Base-by-base conservation (phyloP, 371 early-diverging fungal species). In the Mortierella sp. region DNA sequence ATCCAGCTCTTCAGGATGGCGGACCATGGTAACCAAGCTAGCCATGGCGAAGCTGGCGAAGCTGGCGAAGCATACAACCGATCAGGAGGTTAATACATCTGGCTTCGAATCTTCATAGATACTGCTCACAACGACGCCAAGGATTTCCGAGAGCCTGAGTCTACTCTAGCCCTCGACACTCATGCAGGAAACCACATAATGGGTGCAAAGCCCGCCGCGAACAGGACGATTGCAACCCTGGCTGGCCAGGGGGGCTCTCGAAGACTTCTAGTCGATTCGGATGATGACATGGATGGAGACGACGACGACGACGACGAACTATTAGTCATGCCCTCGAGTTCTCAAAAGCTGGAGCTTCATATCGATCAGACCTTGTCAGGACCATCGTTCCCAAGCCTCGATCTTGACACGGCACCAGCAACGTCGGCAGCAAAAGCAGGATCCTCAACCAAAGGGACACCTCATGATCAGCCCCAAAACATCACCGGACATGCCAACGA, bases 221-320 rank as follows among this genome's bases (percentile, higher is more conserved):
- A 12, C 25, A 52, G 7, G 27, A 37, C 13, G 17, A 48, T 6
- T 25, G 24, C 51, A 43, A 16, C 60, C n/a, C 53, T 46, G 24
- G 16, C 25, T 17, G 27, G 13, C 43, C 46, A 14, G 31, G 44
- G 39, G 31, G 12, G 10, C 29, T 47, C 52, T 1, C 29, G 62
- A 34, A 55, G 57, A 14, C 49, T 67, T 22, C 57, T 73, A 21
- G 46, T 67, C 25, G 74, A 73, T 29, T 73, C 74, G 21, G 76
- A 74, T 22, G 76, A 74, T n/a, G 69, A 69, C 28, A 68, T 68
- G 58, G 68, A 63, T 5, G 62, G 64, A 54, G 66, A 78, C 54
- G 62, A 57, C 17, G 60, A 60, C 28, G 60, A 63, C 21, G 70
- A 77, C 13, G 78, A 66, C 21, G 63, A 59, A 10, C 41, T 77